These are phyloP conservation scores for Coffea canephora DNA, from an alignment of 257 asterid genomes.

Conservation along the genomic window DNA sequence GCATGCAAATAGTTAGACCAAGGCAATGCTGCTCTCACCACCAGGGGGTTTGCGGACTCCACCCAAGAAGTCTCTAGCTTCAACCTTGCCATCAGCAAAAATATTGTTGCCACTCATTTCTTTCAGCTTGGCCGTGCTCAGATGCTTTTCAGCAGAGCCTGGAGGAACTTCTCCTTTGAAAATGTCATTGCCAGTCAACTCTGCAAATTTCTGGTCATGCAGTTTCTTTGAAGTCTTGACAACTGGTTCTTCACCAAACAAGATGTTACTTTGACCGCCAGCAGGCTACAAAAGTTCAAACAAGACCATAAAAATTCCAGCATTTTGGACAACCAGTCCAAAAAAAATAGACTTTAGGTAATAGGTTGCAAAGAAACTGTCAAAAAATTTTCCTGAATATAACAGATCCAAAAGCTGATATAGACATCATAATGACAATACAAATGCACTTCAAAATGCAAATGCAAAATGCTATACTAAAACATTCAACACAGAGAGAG, in stretches of 20 bases:
- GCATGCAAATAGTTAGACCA: conserved; percentile 41
- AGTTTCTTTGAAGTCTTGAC: conserved; percentile 63
- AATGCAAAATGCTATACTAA: neutral
- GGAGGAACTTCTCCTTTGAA: conserved; percentile 81
- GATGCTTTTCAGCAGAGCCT: conserved; percentile 75
- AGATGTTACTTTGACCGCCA: conserved; percentile 83
- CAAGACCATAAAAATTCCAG: neutral
- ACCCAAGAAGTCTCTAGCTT: conserved; percentile 75
- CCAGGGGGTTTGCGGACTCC: conserved; percentile 93
- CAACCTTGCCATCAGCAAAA: conserved; percentile 71
- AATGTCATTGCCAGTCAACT: conserved; percentile 80
- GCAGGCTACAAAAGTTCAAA: conserved; percentile 61
- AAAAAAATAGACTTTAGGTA: neutral
- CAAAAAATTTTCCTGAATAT: neutral
- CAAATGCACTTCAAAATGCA: neutral
- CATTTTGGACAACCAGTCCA: neutral
- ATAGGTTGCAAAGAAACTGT: neutral
- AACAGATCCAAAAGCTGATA: neutral
- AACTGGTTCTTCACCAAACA: conserved; percentile 73
- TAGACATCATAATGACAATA: neutral
- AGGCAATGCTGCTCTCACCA: conserved; percentile 84
- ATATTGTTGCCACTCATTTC: conserved; percentile 85
- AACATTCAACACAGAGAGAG: neutral
- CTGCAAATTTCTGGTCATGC: conserved; percentile 81
- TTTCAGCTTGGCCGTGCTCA: conserved; percentile 79